Base-by-base conservation (phyloP, 768 basidiomycete species). In the Podaxis mareebaensis region DNA sequence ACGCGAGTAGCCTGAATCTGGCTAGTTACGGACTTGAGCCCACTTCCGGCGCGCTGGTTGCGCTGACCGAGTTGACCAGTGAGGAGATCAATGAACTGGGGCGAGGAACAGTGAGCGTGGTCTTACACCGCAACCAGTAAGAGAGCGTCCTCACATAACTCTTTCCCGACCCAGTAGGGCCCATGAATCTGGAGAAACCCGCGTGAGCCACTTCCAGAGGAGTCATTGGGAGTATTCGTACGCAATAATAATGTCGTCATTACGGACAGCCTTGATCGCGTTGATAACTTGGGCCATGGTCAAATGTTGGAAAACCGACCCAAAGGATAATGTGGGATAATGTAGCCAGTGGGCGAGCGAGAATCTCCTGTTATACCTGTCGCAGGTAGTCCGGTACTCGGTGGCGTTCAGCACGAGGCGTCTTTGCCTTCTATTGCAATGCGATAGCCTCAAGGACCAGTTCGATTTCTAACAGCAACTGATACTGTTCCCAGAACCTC, bases 21-120 rank as follows among this genome's bases (percentile, higher is more conserved):
- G 44, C 68, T 70, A 12, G 82, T 83, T 52, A 73, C 77, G 36
- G 81, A 80, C 61, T 74, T 69, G 46, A 80, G 52, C 7, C 58
- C 57, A 17, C 56, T 38, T 22, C 69, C 67, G 2, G 72, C 60
- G 4, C 66, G 63, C 17, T 60, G 57, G 3, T 71, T 58, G 4
- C 66, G 60, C 20, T 58, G 54, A 28, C 61, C 53, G 24, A 39
- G 36, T 60, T 65, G 24, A 5, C 67, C 66, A 40, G 65, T 67
- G 30, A 68, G 64, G n/a, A 62, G 64, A 52, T 73, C 72, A 28
- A 73, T 71, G 33, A 75, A 68, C 74, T 75, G 53, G 49, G 48
- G 3, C 8, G 10, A 8, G 10, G 11, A 11, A 24, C 11, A 3
- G 24, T 51, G 22, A 51, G 26, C 24, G 20, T 28, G 20, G 22